Evolutionary conservation across 495 filamentous ascomycete species (phyloP).

Genomic region (Astrothelium subdiscretum): DNA sequence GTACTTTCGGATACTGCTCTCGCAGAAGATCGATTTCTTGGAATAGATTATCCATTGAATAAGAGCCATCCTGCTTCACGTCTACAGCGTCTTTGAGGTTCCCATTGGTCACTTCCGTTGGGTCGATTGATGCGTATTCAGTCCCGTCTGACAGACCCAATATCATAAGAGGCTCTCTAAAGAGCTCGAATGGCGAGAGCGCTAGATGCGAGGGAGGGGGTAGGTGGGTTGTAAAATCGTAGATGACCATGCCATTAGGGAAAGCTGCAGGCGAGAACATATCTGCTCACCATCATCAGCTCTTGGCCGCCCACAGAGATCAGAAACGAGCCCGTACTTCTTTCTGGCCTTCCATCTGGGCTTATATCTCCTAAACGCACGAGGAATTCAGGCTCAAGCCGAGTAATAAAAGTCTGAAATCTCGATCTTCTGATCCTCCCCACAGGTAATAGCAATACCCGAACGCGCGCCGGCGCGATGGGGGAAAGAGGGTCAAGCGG

Average conservation of each 20-base stretch:
- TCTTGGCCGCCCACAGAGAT: neutral
- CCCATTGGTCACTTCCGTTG: neutral
- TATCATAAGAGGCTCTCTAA: conserved; percentile 65
- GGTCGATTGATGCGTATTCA: conserved; percentile 10
- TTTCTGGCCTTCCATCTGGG: conserved; percentile 73
- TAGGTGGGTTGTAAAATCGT: conserved; percentile 73
- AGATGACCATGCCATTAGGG: conserved; percentile 77
- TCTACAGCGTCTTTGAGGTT: conserved; percentile 27
- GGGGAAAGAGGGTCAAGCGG: conserved; percentile 45
- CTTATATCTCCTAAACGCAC: conserved; percentile 85
- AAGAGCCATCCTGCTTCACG: conserved; percentile 39
- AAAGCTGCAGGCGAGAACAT: conserved; percentile 94
- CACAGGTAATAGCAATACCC: conserved; percentile 71
- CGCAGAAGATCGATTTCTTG: conserved; percentile 43
- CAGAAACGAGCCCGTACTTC: conserved; percentile 46
- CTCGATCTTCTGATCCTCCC: conserved; percentile 73
- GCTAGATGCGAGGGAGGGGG: conserved; percentile 44
- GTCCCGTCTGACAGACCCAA: conserved; percentile 60
- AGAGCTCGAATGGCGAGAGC: conserved; percentile 73
- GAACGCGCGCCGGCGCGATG: conserved; percentile 77
- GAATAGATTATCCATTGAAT: conserved; percentile 16
- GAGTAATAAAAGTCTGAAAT: conserved; percentile 65
- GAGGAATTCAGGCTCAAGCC: conserved; percentile 69
- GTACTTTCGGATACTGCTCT: conserved; percentile 59
- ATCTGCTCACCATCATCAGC: conserved; percentile 37